Conservation (phyloP, 2,329 filamentous ascomycete species). For the Chalaropsis ovoidea region DNA sequence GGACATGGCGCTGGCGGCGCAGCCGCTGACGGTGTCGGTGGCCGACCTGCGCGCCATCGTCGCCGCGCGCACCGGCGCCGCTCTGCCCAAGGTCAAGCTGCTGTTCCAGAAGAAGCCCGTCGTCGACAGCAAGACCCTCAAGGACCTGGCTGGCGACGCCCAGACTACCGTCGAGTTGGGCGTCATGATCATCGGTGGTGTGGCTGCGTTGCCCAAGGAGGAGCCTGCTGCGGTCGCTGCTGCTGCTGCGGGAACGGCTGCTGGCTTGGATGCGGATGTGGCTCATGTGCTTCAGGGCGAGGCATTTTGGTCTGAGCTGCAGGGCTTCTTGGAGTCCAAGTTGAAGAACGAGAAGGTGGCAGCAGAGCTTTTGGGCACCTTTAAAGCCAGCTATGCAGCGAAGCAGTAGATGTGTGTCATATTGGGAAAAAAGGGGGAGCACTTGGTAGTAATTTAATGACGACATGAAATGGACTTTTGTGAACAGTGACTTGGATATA, state of each 20-base stretch:
- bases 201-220: conserved; percentile 34
- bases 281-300: conserved; percentile 55
- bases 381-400: conserved; percentile 60
- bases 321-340: conserved; percentile 68
- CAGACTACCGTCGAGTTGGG: conserved; percentile 58
- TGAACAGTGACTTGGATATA: not conserved
- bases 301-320: conserved; percentile 79
- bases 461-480: not conserved
- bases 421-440: not conserved
- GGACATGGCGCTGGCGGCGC: conserved; percentile 54
- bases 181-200: conserved; percentile 78
- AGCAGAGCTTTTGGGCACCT: conserved; percentile 53
- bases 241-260: conserved; percentile 25
- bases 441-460: not conserved
- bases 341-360: conserved; percentile 60
- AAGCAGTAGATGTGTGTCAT: conserved; percentile 30
- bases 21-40: conserved; percentile 59
- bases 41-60: conserved; percentile 68
- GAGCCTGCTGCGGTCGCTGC: conserved; percentile 32
- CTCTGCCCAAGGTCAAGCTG: conserved; percentile 72
- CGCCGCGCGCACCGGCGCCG: conserved; percentile 50
- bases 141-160: conserved; percentile 53
- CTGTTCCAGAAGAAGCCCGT: conserved; percentile 81
- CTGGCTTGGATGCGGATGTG: conserved; percentile 40
- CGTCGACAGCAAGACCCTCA: conserved; percentile 63